Base-by-base conservation (phyloP, 305 asterid genomes). In the Fraxinus nigra region DNA sequence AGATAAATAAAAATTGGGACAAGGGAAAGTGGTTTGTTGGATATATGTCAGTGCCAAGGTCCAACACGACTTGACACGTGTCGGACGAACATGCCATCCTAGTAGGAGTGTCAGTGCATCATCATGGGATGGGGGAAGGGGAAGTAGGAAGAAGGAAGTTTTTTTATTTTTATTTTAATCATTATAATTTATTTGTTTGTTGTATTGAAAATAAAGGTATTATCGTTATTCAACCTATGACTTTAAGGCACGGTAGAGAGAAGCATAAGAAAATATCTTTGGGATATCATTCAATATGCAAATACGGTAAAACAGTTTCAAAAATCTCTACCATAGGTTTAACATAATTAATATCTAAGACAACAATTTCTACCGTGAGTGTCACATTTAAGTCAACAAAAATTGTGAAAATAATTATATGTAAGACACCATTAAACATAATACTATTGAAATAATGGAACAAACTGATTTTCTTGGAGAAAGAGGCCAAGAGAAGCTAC, bases 401-500 rank as follows among this genome's bases (percentile, higher is more conserved):
- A 67, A 10, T 9, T 63, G 30, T 24, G 14, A 26, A 59, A 63
- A 63, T 22, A 10, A 24, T 22, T 63, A 54, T n/a, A 54, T 63
- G 6, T 24, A 26, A 63, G 72, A 63, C 34, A 10, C 28, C 6
- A 6, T 63, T 24, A 63, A 63, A 26, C 16, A 24, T 22, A 10
- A 63, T 10, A 61, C 70, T 61, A 20, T 9, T 61, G 33, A 63
- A 63, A 63, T 22, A 63, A 22, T 63, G 20, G n/a, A 63, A 63
- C 34, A 63, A 24, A 24, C 4, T 24, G 34, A 67, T 26, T 67
- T 67, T 67, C 18, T 67, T 34, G 79, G 75, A 24, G 78, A 54
- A 7, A 37, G 59, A 73, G 72, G 77, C 76, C 82, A 61, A 51
- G 20, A 74, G 56, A 40, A 75, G 72, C 46, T 81, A 94, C 97